Evolutionary conservation across 345 rosid genomes (phyloP), one percentile per base, ranked within the genome.

Genomic region (Capsella bursapastoris): DNA sequence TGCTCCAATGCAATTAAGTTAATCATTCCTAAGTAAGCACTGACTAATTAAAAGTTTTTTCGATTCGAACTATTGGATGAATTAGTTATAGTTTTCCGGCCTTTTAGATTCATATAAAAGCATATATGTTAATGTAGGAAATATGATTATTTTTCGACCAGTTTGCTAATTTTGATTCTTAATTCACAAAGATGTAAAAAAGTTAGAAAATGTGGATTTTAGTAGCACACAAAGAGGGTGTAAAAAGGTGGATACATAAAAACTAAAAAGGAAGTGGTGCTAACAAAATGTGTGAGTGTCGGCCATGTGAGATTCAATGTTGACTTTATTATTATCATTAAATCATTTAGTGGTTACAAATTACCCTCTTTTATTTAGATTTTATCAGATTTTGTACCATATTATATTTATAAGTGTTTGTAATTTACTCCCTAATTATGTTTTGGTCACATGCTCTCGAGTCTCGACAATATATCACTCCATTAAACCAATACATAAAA

Each of bases 241-340:
- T n/a, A 18, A 10, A 63, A 68, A 45, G 43, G 71, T 45, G 27
- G 18, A 67, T 45, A 74, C 18, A 15, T 40, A 59, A 45, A 22
- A 18, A 18, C 22, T 18, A 18, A 18, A 22, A 22, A 68, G 64
- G 70, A 70, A 64, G 80, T 76, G 60, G 80, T 77, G 71, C 66
- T 55, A 28, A 32, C 59, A 55, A 70, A 76, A 62, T 62, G 60
- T 58, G 50, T 44, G 59, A 31, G 45, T 81, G 87, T 84, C 83
- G 88, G 90, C 90, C 90, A 86, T 86, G 90, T 83, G 83, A 77
- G 7, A 22, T 53, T 56, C 55, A 70, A 22, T 70, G 66, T 77
- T 77, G 76, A 70, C 80, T 77, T 77, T 48, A 70, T 45, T 22
- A 22, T 22, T 22, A 68, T 63, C 75, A 56, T 57, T 56, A 68